Base-by-base conservation (phyloP, 768 basidiomycete species). In the Mrakia blollopis region DNA sequence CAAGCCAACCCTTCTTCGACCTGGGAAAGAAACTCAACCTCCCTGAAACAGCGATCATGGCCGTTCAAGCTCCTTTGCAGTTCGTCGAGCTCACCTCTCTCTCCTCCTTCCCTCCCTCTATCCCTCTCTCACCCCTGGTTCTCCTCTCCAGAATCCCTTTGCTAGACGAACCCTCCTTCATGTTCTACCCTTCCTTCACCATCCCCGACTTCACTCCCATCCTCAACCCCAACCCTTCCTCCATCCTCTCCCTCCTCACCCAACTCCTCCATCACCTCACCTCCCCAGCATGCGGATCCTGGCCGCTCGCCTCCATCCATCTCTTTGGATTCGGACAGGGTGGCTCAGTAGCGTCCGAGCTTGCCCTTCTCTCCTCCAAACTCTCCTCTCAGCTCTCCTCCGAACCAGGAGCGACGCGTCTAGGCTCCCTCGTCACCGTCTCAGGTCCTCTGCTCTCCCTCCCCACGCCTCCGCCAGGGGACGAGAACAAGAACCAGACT, bases 321-420 rank as follows among this genome's bases (percentile, higher is more conserved):
- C 81, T 94, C 65, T 91, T 95, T 75, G 94, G 94, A 3, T 97
- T 92, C 79, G 91, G 88, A 0, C 94, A 97, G 82, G 94, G 94
- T 0, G 94, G 92, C 0, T 89, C 86, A 28, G 87, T 93, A 47
- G 92, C 89, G 1, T 87, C 86, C 2, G 93, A 97, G 83, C 85
- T 88, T 72, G 87, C 87, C 0, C 84, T 91, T 57, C 67, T 79
- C 79, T 79, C 71, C 79, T 76, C 63, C 79, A 57, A 25, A 79
- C 32, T 79, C 78, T 72, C 77, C 52, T 60, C 78, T n/a, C n/a
- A n/a, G 39, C 39, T 41, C 39, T 41, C 39, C 39, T 41, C 44
- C 9, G 44, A 47, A 70, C 73, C 57, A 70, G 69, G 72, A 76
- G 39, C 39, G 39, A 57, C 39, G 68, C 81, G 83, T 35, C 84